Conservation (phyloP, 805 yeast genomes). For the Ogataea pignaliae region DNA sequence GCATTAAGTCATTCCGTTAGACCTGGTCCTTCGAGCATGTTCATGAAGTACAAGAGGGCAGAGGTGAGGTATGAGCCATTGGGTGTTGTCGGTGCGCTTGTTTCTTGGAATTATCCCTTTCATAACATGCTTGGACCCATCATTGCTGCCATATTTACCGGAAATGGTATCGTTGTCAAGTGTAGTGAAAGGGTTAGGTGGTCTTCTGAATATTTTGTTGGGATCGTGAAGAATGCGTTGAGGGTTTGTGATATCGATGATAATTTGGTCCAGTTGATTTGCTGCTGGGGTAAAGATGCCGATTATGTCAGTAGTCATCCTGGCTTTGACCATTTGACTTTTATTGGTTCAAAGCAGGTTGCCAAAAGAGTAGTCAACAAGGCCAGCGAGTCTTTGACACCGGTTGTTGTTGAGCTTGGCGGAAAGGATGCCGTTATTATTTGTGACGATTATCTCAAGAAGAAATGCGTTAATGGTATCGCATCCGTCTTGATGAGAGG, state of each 20-base stretch:
- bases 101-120: constrained; percentile 97
- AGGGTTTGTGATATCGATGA: constrained; percentile 72
- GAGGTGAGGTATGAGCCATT: constrained; percentile 92
- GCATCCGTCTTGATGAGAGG: constrained; percentile 91
- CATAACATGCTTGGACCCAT: constrained; percentile 93
- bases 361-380: constrained; percentile 83
- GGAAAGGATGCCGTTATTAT: constrained; percentile 93
- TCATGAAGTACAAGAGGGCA: constrained; percentile 88
- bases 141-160: constrained; percentile 83
- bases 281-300: constrained; percentile 83
- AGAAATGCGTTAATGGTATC: constrained; percentile 39
- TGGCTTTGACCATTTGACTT: constrained; percentile 81
- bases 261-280: constrained; percentile 79
- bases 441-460: constrained; percentile 69
- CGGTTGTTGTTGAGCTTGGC: constrained; percentile 93
- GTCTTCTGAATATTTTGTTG: constrained; percentile 80
- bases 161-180: constrained; percentile 86
- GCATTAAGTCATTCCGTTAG: constrained; percentile 68
- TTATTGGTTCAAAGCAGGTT: constrained; percentile 93
- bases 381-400: constrained; percentile 85
- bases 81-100: constrained; percentile 83
- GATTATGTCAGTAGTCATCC: constrained; percentile 82
- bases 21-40: constrained; percentile 81
- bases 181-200: constrained; percentile 96
- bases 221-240: constrained; percentile 67